phyloP scores from a whole-genome alignment of 2,329 filamentous ascomycete species.

The Diaporthe velutina region DNA sequence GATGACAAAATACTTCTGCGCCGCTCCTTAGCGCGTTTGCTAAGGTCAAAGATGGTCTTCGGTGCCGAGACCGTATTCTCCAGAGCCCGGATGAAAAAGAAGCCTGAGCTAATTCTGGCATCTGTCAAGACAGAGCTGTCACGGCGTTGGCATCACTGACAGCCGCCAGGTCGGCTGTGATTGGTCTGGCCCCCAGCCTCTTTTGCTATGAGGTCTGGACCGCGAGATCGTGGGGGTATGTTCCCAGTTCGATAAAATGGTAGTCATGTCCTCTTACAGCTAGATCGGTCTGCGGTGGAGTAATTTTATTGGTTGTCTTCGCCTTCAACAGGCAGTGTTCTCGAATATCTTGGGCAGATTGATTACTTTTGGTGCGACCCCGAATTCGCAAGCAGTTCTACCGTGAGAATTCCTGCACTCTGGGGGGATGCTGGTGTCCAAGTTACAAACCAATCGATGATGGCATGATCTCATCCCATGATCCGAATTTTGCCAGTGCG shows the following conservation, averaged over 20 bases:
- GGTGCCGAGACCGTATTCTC: slow-evolving; percentile 9
- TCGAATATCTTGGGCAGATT: neutral
- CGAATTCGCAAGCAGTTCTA: neutral
- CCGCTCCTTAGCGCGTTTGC: slow-evolving; percentile 17
- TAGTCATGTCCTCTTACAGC: slow-evolving; percentile 14
- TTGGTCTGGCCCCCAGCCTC: slow-evolving; percentile 14
- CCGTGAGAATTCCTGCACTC: neutral
- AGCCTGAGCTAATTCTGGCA: slow-evolving; percentile 15
- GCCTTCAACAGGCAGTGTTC: neutral
- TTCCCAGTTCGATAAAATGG: slow-evolving; percentile 15
- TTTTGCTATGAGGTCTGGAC: slow-evolving; percentile 32
- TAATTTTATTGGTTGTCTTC: neutral
- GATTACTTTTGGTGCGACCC: neutral
- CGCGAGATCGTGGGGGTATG: slow-evolving; percentile 33
- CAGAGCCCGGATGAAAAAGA: slow-evolving; percentile 19
- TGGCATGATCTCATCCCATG: no score
- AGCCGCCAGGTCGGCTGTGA: slow-evolving; percentile 33
- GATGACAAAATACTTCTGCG: neutral
- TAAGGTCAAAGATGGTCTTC: neutral
- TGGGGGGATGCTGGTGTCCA: neutral
- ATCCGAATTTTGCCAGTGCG: neutral
- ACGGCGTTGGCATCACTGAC: slow-evolving; percentile 26
- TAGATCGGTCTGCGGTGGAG: neutral
- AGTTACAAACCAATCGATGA: neutral
- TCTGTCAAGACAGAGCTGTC: slow-evolving; percentile 31